Evolutionary conservation across 495 filamentous ascomycete genomes (phyloP).

Genomic region (Schizothecium vesticola): DNA sequence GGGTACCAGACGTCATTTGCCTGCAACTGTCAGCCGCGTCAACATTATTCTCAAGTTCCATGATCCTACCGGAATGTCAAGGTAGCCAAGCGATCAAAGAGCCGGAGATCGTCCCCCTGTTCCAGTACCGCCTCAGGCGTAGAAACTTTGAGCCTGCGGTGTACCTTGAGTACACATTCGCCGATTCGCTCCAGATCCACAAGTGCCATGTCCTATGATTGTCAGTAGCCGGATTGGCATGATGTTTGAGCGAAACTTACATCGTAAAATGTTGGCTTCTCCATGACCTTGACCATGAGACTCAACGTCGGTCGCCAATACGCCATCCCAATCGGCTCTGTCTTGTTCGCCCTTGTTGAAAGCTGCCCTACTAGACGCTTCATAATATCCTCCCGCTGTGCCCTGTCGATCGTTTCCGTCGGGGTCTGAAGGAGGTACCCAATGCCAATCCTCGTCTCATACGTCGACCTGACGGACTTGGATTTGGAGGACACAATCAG

Average conservation of each 20-base stretch:
- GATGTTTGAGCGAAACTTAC: slow-evolving; percentile 22
- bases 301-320: slow-evolving; percentile 35
- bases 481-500: slow-evolving; percentile 18
- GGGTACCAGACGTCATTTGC: slow-evolving; percentile 28
- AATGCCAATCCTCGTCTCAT: slow-evolving; percentile 15
- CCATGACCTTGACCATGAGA: slow-evolving; percentile 45
- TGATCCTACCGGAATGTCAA: slow-evolving; percentile 27
- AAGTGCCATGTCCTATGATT: slow-evolving; percentile 24
- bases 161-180: slow-evolving; percentile 12
- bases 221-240: background rate
- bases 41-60: background rate
- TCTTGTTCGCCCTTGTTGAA: slow-evolving; percentile 4
- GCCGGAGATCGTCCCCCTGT: slow-evolving; percentile 11
- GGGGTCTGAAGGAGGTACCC: slow-evolving; percentile 22
- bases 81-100: slow-evolving; percentile 27
- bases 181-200: slow-evolving; percentile 23
- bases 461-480: slow-evolving; percentile 4
- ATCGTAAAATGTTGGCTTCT: slow-evolving; percentile 44
- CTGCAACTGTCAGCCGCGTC: slow-evolving; percentile 16
- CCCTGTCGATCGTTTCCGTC: slow-evolving; percentile 13
- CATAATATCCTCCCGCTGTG: slow-evolving; percentile 25
- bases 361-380: slow-evolving; percentile 18
- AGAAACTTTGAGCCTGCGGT: slow-evolving; percentile 1
- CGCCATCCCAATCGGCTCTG: slow-evolving; percentile 6
- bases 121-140: background rate